These are phyloP conservation scores for Geotrichum histeridarum DNA, from an alignment of 1,139 yeast species.

Conservation along the genomic window DNA sequence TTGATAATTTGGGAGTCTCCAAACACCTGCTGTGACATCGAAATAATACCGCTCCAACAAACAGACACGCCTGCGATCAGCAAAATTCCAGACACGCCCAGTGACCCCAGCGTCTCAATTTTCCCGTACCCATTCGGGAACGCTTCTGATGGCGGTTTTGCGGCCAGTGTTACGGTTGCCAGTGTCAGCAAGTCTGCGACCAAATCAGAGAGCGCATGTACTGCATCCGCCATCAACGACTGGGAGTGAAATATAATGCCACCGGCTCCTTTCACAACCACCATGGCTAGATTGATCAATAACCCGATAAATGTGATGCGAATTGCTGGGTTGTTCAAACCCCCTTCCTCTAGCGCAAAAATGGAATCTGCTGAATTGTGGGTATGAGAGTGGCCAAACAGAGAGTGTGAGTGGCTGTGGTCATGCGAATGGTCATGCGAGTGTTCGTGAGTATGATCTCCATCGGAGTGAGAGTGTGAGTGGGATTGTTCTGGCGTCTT, in stretches of 20 bases:
- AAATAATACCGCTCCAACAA: constrained; percentile 79
- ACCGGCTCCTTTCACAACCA: constrained; percentile 78
- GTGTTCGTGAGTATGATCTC: constrained; percentile 20
- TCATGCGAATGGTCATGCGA: constrained; percentile 29
- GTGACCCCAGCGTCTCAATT: constrained; percentile 84
- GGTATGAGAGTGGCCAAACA: constrained; percentile 31
- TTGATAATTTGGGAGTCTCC: constrained; percentile 44
- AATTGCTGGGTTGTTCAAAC: constrained; percentile 71
- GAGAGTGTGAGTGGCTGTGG: constrained; percentile 20
- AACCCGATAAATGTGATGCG: constrained; percentile 91
- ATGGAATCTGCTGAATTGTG: constrained; percentile 32
- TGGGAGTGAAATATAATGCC: constrained; percentile 93
- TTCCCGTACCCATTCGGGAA: constrained; percentile 93
- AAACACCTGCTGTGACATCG: constrained; percentile 49
- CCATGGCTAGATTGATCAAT: constrained; percentile 77
- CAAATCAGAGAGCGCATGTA: constrained; percentile 85
- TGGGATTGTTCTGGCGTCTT: constrained; percentile 18
- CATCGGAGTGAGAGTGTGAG: constrained; percentile 23
- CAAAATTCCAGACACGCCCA: constrained; percentile 77
- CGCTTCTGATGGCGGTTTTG: constrained; percentile 54
- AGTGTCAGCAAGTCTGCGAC: constrained; percentile 84
- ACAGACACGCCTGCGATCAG: constrained; percentile 85
- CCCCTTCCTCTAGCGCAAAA: constrained; percentile 31
- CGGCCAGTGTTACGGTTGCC: constrained; percentile 78
- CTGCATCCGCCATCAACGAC: constrained; percentile 88